phyloP scores from a whole-genome alignment of 2,329 filamentous ascomycete species.

The Trichoderma sp. region DNA sequence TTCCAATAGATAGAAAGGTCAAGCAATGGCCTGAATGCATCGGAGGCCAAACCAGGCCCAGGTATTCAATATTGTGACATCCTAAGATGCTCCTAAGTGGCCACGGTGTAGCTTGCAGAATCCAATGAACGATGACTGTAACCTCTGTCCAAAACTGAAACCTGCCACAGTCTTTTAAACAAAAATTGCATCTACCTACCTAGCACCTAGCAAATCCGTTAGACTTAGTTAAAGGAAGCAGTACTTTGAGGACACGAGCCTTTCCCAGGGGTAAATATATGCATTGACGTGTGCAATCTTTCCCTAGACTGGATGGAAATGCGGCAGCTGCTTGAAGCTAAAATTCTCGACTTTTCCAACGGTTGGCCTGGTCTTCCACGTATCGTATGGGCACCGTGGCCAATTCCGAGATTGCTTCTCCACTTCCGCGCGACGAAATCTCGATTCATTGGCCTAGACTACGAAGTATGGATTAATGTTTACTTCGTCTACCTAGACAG shows the following conservation, averaged over 20 bases:
- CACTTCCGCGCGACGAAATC: background rate
- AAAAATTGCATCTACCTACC: background rate
- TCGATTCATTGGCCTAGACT: background rate
- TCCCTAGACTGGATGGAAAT: background rate
- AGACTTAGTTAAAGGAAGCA: background rate
- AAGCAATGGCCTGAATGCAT: no score
- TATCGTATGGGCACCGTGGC: background rate
- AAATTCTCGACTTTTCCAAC: background rate
- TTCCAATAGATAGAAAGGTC: no score
- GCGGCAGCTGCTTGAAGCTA: background rate
- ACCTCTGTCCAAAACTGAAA: background rate
- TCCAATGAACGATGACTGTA: background rate
- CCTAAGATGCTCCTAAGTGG: no score
- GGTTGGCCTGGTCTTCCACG: background rate
- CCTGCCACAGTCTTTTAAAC: background rate
- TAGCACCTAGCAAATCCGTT: background rate
- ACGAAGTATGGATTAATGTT: background rate
- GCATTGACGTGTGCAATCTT: background rate
- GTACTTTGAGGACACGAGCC: background rate
- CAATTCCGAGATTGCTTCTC: background rate
- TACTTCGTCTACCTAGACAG: background rate
- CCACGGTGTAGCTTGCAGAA: background rate
- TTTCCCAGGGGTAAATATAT: background rate
- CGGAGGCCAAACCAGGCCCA: no score
- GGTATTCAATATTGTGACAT: no score